Conservation (phyloP, 2,329 filamentous ascomycete species). For the Colletotrichum sp. region DNA sequence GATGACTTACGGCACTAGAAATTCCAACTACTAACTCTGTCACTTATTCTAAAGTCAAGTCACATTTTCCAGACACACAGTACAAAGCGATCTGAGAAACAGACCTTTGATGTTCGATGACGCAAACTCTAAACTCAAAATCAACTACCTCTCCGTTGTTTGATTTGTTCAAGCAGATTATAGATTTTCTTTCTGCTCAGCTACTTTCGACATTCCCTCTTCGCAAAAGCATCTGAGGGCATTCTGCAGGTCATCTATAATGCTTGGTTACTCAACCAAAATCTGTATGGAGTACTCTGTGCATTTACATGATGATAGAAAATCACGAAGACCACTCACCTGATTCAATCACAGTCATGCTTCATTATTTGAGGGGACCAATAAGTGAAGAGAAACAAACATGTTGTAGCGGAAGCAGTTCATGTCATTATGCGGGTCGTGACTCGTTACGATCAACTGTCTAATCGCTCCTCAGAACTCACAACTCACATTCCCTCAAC, state of each 20-base stretch:
- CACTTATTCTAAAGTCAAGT: neutral
- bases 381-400: neutral
- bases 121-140: neutral
- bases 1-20: neutral
- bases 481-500: neutral
- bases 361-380: neutral
- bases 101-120: neutral
- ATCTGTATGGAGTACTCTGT: neutral
- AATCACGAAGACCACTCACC: neutral
- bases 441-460: neutral
- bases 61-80: neutral
- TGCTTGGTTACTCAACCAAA: neutral
- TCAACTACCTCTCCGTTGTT: neutral
- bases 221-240: neutral
- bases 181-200: rapidly evolving
- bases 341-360: neutral
- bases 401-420: rapidly evolving
- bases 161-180: neutral
- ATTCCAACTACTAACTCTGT: neutral
- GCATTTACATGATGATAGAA: neutral
- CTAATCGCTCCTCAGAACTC: neutral
- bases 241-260: neutral
- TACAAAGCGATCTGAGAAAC: neutral
- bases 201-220: neutral
- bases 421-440: neutral